Conservation (phyloP, 1,284 basidiomycete species). For the Meripilus lineatus region DNA sequence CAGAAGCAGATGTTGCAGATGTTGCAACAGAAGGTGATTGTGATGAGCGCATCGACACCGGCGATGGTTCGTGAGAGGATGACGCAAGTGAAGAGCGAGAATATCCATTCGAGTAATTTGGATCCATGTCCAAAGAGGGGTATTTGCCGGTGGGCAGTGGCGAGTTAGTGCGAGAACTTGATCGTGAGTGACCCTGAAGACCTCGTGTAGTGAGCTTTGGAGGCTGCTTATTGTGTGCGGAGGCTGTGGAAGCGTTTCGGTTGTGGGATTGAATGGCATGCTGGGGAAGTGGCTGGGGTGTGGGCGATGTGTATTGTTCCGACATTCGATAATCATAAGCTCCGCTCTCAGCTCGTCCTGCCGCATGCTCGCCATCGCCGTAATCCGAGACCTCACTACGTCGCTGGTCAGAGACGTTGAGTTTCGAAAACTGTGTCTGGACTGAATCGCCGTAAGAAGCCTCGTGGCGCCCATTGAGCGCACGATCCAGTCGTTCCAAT, state of each 20-base stretch:
- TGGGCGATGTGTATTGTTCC: conserved; percentile 5
- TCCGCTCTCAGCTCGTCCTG: conserved; percentile 16
- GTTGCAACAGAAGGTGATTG: conserved; percentile 36
- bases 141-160: conserved; percentile 26
- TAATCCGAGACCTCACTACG: conserved; percentile 24
- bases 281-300: not conserved
- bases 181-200: conserved; percentile 17
- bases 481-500: conserved; percentile 46
- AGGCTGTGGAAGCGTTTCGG: conserved; percentile 10
- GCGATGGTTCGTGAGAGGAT: conserved; percentile 34
- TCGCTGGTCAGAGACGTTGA: conserved; percentile 7
- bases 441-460: conserved; percentile 23
- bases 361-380: conserved; percentile 18
- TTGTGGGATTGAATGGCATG: conserved; percentile 6
- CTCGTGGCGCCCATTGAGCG: conserved; percentile 24
- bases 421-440: conserved; percentile 17
- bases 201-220: not conserved
- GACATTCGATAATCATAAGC: conserved; percentile 7
- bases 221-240: conserved; percentile 8
- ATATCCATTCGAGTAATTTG: conserved; percentile 20
- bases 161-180: conserved; percentile 47
- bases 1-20: conserved; percentile 28
- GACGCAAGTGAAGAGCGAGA: conserved; percentile 24
- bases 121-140: conserved; percentile 23
- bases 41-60: conserved; percentile 45